phyloP scores from a whole-genome alignment of 352 stramenopile genomes.

The Phytophthora hibernalis region DNA sequence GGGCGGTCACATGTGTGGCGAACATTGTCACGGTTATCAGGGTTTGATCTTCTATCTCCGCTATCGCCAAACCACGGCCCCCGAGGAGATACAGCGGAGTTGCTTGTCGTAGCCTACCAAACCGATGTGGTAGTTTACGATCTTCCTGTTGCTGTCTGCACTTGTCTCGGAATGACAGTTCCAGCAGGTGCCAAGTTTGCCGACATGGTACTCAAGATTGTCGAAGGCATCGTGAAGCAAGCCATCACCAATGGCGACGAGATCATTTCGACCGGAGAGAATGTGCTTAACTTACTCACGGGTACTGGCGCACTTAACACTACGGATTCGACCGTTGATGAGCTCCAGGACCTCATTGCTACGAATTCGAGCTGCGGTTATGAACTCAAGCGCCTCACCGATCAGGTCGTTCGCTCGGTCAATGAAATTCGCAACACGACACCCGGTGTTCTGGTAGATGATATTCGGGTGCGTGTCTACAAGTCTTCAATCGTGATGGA shows the following conservation, averaged over 20 bases:
- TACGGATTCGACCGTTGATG: conserved; percentile 27
- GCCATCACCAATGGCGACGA: conserved; percentile 35
- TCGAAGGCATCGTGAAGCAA: conserved; percentile 38
- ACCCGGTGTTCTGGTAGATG: conserved; percentile 9
- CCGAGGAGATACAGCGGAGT: conserved; percentile 26
- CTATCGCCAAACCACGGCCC: conserved; percentile 28
- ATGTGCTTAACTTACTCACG: conserved; percentile 31
- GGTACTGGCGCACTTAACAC: conserved; percentile 25
- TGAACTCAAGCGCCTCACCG: conserved; percentile 26
- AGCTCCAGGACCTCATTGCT: conserved; percentile 33
- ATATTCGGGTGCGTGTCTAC: conserved; percentile 26
- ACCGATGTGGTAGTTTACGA: conserved; percentile 29
- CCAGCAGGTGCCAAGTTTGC: conserved; percentile 21
- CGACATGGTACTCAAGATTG: conserved; percentile 21
- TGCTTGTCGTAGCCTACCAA: conserved; percentile 31
- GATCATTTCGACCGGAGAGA: conserved; percentile 34
- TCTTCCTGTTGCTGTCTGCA: conserved; percentile 25
- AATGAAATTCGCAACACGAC: conserved; percentile 29
- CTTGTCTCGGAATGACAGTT: conserved; percentile 21
- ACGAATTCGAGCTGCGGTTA: conserved; percentile 30
- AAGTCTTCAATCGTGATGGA: conserved; percentile 31
- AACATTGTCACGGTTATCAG: conserved; percentile 30
- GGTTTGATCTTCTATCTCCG: conserved; percentile 30
- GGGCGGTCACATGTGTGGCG: conserved; percentile 31
- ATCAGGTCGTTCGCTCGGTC: conserved; percentile 21